These are phyloP conservation scores for Juncus inflexus DNA, from an alignment of 176 grass and related monocot species.

Conservation along the genomic window DNA sequence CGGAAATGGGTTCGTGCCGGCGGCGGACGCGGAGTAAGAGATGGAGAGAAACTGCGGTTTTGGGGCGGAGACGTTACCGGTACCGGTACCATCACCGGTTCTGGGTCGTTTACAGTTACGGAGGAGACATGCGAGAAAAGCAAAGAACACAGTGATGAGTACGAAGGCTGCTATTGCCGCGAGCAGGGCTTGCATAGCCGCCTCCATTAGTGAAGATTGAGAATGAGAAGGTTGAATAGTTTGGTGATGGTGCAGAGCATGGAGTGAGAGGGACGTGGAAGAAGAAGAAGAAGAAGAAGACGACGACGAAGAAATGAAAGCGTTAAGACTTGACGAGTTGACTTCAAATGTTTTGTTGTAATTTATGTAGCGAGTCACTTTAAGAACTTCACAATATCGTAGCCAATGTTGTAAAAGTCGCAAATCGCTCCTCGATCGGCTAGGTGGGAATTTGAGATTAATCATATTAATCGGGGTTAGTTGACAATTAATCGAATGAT, in stretches of 20 bases:
- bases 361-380: too few species aligned
- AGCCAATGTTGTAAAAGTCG: too few species aligned
- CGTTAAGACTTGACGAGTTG: too few species aligned
- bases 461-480: too few species aligned
- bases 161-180: constrained; percentile 24
- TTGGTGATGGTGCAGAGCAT: neutral
- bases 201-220: constrained; percentile 36
- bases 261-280: constrained; percentile 7
- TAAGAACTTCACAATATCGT: too few species aligned
- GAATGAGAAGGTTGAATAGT: neutral
- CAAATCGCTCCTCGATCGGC: too few species aligned
- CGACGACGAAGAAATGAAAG: too few species aligned
- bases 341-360: too few species aligned
- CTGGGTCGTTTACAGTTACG: constrained; percentile 3
- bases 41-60: constrained; percentile 8
- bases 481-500: too few species aligned
- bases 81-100: neutral
- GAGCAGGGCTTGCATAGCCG: constrained; percentile 27
- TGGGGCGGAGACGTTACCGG: neutral
- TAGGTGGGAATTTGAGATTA: too few species aligned
- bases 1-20: neutral
- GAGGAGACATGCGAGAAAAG: constrained; percentile 36
- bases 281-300: neutral
- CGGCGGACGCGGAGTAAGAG: constrained; percentile 2
- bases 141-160: constrained; percentile 37